phyloP scores from a whole-genome alignment of 1,284 basidiomycete genomes.

The Stereum hirsutum region DNA sequence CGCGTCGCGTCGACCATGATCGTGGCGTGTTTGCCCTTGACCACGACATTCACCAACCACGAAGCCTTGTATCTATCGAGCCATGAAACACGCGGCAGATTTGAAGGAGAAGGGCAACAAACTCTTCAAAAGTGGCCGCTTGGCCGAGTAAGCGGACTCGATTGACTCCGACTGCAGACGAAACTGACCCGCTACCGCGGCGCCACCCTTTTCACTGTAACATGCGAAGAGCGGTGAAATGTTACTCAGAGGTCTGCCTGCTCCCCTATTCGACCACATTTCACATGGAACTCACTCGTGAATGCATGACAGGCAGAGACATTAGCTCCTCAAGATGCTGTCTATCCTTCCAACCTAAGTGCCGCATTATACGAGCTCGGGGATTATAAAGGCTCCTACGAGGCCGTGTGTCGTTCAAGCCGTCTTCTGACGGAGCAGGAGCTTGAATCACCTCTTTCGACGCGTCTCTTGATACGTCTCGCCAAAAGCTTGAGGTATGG shows the following conservation, averaged over 20 bases:
- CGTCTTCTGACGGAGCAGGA: background rate
- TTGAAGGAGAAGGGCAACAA: background rate
- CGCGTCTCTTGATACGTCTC: background rate
- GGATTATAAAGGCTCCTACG: conserved; percentile 16
- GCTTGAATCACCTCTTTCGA: background rate
- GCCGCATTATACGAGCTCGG: conserved; percentile 24
- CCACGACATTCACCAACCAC: too few relatives aligned
- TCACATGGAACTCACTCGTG: background rate
- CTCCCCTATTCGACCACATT: background rate
- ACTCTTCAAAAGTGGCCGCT: background rate
- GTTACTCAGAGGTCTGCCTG: background rate
- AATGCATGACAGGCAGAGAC: conserved; percentile 4
- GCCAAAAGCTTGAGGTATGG: background rate
- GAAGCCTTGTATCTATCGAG: too few relatives aligned
- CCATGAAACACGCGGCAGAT: too few relatives aligned
- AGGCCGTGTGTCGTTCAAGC: conserved; percentile 20
- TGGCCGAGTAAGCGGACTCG: background rate
- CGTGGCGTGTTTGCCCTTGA: too few relatives aligned
- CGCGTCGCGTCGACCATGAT: too few relatives aligned
- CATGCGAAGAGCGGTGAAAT: background rate
- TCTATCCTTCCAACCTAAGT: conserved; percentile 25
- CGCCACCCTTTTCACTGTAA: background rate
- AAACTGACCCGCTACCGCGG: too few relatives aligned
- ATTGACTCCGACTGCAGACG: background rate
- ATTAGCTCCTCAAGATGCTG: conserved; percentile 8